Evolutionary conservation across 495 filamentous ascomycete species (phyloP), one percentile per base, ranked within the genome.

Genomic region (Pyrenula massariospora): DNA sequence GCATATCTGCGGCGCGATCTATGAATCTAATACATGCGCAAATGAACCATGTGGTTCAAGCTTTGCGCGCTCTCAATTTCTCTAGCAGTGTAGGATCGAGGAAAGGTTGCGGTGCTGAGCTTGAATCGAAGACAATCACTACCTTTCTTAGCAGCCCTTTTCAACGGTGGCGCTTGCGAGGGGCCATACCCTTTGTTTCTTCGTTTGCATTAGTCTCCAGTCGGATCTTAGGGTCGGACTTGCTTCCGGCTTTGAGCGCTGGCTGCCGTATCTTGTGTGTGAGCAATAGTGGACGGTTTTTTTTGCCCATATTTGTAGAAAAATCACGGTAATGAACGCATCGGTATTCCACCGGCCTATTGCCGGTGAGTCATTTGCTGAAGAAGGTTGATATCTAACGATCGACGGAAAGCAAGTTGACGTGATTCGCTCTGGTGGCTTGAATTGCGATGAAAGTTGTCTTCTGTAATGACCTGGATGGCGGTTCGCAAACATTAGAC

Each of bases 51-150:
- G n/a, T n/a, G n/a, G n/a, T n/a, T n/a, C n/a, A n/a, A n/a, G n/a
- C n/a, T 42, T 52, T 19, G 19, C 50, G 50, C 20, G 19, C 50
- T 52, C 19, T 24, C 31, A 50, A 24, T 53, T 31, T 57, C 56
- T 58, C 61, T 54, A 63, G 60, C 19, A 58, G 11, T 25, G 15
- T 62, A 36, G 65, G 62, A 56, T 70, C 65, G 22, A 70, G 56
- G 48, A 70, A 69, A 25, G 63, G 68, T 54, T 70, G 66, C 50
- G 63, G 61, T 50, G 57, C 55, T 24, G 22, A 25, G 24, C 58
- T 59, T 1, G 67, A 65, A 56, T 67, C 58, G n/a, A 63, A 59
- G 54, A 63, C 62, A 23, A 56, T 54, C 2, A 25, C 48, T 1
- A 55, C 15, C 10, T 48, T 48, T 19, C 19, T 48, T n/a, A n/a